phyloP scores from a whole-genome alignment of 2,329 filamentous ascomycete species.

The Pseudocercospora musae region DNA sequence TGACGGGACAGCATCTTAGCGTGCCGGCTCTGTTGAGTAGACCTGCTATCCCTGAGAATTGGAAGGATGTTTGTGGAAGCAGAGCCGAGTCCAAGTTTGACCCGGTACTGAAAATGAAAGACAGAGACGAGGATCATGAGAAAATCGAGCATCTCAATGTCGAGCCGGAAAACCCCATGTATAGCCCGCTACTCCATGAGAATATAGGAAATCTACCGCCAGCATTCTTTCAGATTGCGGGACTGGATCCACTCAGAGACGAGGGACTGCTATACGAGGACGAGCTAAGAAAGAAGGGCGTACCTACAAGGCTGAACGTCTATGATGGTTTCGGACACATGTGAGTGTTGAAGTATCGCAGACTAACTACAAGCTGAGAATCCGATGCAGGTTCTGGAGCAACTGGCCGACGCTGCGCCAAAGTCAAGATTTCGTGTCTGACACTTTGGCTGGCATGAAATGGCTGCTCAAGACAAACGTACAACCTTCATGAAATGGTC shows the following conservation, averaged over 20 bases:
- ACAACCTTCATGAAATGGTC: no score
- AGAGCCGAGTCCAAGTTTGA: slow-evolving; percentile 40
- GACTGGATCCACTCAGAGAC: slow-evolving; percentile 51
- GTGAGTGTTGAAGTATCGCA: background rate
- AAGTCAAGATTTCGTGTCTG: slow-evolving; percentile 24
- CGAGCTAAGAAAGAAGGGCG: slow-evolving; percentile 41
- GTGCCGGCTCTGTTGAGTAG: slow-evolving; percentile 41
- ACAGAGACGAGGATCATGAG: background rate
- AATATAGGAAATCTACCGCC: slow-evolving; percentile 39
- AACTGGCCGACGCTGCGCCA: slow-evolving; percentile 20
- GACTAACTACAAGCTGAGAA: background rate
- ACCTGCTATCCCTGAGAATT: slow-evolving; percentile 38
- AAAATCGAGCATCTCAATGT: background rate
- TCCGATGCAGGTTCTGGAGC: slow-evolving; percentile 9
- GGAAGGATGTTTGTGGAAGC: slow-evolving; percentile 38
- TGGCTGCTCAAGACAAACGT: slow-evolving; percentile 18
- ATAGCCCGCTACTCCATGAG: slow-evolving; percentile 15
- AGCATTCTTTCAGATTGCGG: slow-evolving; percentile 51
- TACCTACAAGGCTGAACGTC: slow-evolving; percentile 45
- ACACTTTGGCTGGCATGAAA: slow-evolving; percentile 23
- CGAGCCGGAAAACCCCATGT: slow-evolving; percentile 4
- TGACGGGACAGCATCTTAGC: slow-evolving; percentile 44
- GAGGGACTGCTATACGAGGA: slow-evolving; percentile 53
- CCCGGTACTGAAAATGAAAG: slow-evolving; percentile 30
- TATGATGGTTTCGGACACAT: slow-evolving; percentile 40